A percentile compares a stretch with the other conserved stretches of the same genome.
Conservation (phyloP, 768 basidiomycete species). For the Tulasnella sp. region DNA sequence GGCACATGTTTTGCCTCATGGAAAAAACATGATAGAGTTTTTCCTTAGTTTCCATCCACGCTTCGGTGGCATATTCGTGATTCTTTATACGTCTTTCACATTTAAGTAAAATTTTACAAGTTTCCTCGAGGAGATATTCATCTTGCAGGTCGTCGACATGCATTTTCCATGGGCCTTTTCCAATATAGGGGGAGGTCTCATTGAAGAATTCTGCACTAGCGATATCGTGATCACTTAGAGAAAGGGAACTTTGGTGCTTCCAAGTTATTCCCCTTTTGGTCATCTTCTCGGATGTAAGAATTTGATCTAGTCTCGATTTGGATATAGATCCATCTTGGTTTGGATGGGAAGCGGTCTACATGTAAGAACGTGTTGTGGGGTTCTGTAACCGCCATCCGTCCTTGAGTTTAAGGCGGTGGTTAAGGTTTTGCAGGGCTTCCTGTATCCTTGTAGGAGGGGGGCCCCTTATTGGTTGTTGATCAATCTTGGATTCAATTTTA, state of each 20-base stretch:
- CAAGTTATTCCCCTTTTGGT: neutral
- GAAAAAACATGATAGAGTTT: constrained; percentile 3
- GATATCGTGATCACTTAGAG: constrained; percentile 8
- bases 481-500: neutral
- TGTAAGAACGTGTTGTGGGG: neutral
- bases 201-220: neutral
- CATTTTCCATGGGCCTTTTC: neutral
- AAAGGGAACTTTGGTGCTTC: neutral
- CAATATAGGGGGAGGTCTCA: neutral
- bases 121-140: neutral
- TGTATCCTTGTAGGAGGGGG: neutral
- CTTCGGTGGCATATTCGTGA: neutral
- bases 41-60: neutral
- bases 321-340: neutral
- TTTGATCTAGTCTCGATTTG: neutral
- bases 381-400: neutral
- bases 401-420: neutral
- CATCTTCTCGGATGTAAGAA: neutral
- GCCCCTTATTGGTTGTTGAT: neutral
- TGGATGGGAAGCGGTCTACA: neutral
- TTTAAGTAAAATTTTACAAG: neutral
- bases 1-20: neutral
- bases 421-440: neutral
- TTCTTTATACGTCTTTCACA: neutral
- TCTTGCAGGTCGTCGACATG: constrained; percentile 4